Percentiles rank a stretch among this genome's conserved stretches.
phyloP scores from a whole-genome alignment of 2,329 filamentous ascomycete genomes.

The Aspergillus sp. region DNA sequence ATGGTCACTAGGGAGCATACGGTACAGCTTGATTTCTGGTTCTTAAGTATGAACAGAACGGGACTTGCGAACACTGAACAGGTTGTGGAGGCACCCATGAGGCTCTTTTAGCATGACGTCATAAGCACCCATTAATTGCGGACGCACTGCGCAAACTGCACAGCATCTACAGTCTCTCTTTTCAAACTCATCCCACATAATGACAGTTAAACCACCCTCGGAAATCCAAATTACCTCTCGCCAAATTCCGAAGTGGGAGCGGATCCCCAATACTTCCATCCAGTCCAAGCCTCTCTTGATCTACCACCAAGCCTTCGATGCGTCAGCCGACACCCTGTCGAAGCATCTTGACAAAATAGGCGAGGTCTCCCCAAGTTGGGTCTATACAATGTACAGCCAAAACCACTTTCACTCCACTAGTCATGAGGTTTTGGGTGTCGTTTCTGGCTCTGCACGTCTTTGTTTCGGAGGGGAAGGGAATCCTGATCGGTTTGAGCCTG shows the following conservation, averaged over 20 bases:
- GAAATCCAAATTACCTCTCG: constrained; percentile 58
- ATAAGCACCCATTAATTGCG: not conserved
- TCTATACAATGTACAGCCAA: constrained; percentile 66
- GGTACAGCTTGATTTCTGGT: too few relatives aligned
- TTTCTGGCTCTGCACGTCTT: constrained; percentile 57
- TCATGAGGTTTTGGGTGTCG: constrained; percentile 66
- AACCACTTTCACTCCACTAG: constrained; percentile 68
- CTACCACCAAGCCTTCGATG: constrained; percentile 61
- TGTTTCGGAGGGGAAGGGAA: constrained; percentile 69
- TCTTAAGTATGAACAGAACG: too few relatives aligned
- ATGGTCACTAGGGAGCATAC: too few relatives aligned
- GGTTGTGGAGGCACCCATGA: not conserved
- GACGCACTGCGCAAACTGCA: not conserved
- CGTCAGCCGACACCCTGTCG: constrained; percentile 54
- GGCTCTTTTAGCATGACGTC: not conserved
- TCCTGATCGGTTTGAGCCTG: constrained; percentile 54
- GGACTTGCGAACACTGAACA: too few relatives aligned
- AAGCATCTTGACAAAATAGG: constrained; percentile 54
- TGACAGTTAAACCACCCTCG: constrained; percentile 46
- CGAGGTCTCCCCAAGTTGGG: constrained; percentile 64
- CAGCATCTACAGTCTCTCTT: not conserved
- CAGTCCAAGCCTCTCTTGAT: constrained; percentile 64
- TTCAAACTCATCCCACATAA: constrained; percentile 13
- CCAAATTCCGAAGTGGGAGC: constrained; percentile 57
- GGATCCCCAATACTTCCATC: constrained; percentile 65